phyloP scores from a whole-genome alignment of 2,329 filamentous ascomycete genomes.

The Phymatotrichopsis omnivora region DNA sequence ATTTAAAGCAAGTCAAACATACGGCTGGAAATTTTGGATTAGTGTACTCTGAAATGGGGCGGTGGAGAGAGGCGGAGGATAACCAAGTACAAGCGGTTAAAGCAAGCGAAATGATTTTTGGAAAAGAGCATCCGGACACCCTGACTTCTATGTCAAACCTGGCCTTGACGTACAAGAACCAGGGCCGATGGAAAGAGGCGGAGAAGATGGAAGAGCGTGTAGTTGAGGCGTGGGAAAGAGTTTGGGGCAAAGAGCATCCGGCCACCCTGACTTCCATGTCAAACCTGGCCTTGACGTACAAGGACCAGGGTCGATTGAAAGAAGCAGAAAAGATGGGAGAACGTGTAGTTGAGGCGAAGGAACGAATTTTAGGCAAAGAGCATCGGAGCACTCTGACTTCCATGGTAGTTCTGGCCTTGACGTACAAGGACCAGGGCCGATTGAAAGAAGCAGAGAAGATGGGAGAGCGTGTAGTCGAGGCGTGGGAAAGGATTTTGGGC shows the following conservation, averaged over 20 bases:
- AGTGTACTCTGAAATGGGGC: too few species aligned
- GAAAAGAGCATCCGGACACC: not conserved
- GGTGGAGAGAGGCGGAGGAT: constrained; percentile 24
- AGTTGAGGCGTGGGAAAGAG: not conserved
- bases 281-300: constrained; percentile 10
- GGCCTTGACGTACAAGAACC: not conserved
- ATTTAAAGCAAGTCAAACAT: too few species aligned
- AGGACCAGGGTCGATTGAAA: constrained; percentile 1
- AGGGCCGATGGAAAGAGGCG: constrained; percentile 21
- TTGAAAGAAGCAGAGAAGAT: too few species aligned
- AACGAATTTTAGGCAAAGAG: constrained; percentile 1
- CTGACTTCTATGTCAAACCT: not conserved
- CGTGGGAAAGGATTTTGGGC: constrained; percentile 12
- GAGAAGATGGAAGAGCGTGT: not conserved
- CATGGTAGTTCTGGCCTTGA: constrained; percentile 1
- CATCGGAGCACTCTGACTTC: constrained; percentile 7
- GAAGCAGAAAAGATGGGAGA: constrained; percentile 1
- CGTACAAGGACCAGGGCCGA: not conserved
- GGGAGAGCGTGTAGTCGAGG: too few species aligned
- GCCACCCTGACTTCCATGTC: constrained; percentile 15
- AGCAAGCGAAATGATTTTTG: not conserved
- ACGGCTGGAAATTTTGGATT: too few species aligned
- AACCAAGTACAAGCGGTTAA: constrained; percentile 8
- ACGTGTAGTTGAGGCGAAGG: constrained; percentile 1
- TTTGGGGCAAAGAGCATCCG: constrained; percentile 22